phyloP scores from a whole-genome alignment of 768 basidiomycete species.

The Boletus rufocinnamomeus region DNA sequence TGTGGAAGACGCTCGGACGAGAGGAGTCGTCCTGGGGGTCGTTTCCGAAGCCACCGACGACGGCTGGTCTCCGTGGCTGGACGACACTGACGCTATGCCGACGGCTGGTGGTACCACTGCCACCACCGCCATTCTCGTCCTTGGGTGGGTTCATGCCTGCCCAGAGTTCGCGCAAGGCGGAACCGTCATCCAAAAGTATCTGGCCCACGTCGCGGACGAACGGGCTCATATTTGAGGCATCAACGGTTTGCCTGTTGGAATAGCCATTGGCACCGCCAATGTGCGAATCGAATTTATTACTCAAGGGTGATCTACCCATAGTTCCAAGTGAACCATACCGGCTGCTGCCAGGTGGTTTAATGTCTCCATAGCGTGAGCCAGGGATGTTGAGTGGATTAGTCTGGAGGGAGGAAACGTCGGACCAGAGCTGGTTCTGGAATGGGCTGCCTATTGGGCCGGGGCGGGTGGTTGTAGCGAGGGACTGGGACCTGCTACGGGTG shows the following conservation, averaged over 20 bases:
- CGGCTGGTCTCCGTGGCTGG: constrained; percentile 65
- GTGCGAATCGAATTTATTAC: constrained; percentile 51
- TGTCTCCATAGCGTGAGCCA: constrained; percentile 54
- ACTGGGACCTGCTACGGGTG: constrained; percentile 76
- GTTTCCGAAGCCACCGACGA: constrained; percentile 60
- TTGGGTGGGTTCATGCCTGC: constrained; percentile 63
- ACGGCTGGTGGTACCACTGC: constrained; percentile 81
- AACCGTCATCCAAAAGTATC: constrained; percentile 73
- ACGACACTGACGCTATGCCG: constrained; percentile 84
- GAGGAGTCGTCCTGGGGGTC: constrained; percentile 45
- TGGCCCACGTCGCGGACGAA: constrained; percentile 84
- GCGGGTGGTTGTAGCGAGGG: constrained; percentile 60
- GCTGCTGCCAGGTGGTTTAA: constrained; percentile 61
- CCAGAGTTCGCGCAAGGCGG: constrained; percentile 75
- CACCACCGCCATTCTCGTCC: constrained; percentile 62
- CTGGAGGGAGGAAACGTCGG: constrained; percentile 49
- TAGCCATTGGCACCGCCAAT: constrained; percentile 49
- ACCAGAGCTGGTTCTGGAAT: constrained; percentile 52
- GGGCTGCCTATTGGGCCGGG: constrained; percentile 56
- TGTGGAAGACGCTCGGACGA: constrained; percentile 35
- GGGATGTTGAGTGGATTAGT: constrained; percentile 62
- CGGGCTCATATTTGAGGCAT: constrained; percentile 80
- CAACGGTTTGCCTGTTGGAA: constrained; percentile 43
- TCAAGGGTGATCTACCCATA: constrained; percentile 55
- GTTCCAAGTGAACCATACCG: constrained; percentile 66